Base-by-base conservation (phyloP, 352 stramenopile genomes). In the Discostella stelligera region DNA sequence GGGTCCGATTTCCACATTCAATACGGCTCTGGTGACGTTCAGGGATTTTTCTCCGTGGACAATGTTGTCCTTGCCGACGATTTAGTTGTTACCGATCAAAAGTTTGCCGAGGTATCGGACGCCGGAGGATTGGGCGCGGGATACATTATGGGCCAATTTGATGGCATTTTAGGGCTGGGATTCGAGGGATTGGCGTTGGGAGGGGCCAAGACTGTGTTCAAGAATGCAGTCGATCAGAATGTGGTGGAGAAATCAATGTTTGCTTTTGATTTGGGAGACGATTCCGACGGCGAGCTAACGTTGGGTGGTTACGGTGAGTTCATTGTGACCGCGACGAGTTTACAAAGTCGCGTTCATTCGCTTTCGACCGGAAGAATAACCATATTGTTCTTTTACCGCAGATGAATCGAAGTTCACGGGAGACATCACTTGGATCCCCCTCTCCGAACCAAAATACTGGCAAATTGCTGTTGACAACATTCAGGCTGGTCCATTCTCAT, bases 111-210 rank as follows among this genome's bases (percentile, higher is more conserved):
- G 79, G 92, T 98, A 18, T 95, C 96, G 62, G 95, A 98, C 80
- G 97, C 96, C 9, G 96, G 95, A 66, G 96, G 96, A 11, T 87
- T 99, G 18, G 96, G 96, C 9, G 83, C 96, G 4, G 95, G 94
- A 8, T 99, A 98, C 80, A 95, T 93, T 25, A 67, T 98, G 14
- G 96, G 95, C 70, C 98, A 98, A 55, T 99, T 99, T 83, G 97
- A 99, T 85, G 97, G 97, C 27, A 98, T 99, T 74, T 94, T 98
- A 60, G 97, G 97, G 50, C 82, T 99, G 14, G 97, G 93, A 27
- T 99, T 98, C 72, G 94, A 97, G 32, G 86, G 90, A 6, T 96
- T 99, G 77, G 95, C 89, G 60, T 94, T 98, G 14, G 94, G 96
- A 66, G 90, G 95, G 73, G 83, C 97, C 0, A 92, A 93, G 63